Percentiles rank a stretch among this genome's conserved stretches.
phyloP scores from a whole-genome alignment of 108 stramenopile genomes.

The Fragilariopsis cylindrus region DNA sequence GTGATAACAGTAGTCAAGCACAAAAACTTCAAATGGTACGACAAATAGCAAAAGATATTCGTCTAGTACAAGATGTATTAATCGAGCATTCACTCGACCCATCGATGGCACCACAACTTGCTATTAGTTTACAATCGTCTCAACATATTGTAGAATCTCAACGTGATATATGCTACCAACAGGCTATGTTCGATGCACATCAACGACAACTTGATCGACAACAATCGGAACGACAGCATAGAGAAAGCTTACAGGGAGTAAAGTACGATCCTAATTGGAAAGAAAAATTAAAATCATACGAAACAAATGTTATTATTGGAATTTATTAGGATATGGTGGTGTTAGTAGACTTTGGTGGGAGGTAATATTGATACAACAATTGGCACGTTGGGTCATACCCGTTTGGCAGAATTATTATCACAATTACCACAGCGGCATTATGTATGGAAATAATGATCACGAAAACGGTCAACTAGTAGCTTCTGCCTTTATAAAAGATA shows the following conservation, averaged over 20 bases:
- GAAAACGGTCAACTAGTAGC: not conserved
- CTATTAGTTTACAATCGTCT: conserved; percentile 23
- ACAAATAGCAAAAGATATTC: conserved; percentile 20
- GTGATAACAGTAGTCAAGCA: not conserved
- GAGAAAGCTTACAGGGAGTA: not conserved
- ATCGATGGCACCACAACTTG: conserved; percentile 24
- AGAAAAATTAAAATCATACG: conserved; percentile 26
- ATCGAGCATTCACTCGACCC: conserved; percentile 27
- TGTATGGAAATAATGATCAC: not conserved
- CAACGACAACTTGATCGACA: conserved; percentile 20
- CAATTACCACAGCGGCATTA: not conserved
- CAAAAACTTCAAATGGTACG: not conserved
- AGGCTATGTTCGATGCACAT: conserved; percentile 3
- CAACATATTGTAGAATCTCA: conserved; percentile 16
- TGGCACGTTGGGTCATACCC: conserved; percentile 1
- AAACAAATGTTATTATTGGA: conserved; percentile 25
- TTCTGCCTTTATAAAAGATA: not conserved
- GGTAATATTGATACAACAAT: conserved; percentile 6
- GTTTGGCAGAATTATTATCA: conserved; percentile 9
- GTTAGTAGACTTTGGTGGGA: not conserved
- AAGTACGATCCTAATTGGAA: conserved; percentile 31
- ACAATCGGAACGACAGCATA: conserved; percentile 16
- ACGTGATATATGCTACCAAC: not conserved
- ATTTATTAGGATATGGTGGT: conserved; percentile 5
- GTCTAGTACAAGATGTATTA: conserved; percentile 20